Conservation (phyloP, 73 alveolate species). For the Paramecium sexaurelia region DNA sequence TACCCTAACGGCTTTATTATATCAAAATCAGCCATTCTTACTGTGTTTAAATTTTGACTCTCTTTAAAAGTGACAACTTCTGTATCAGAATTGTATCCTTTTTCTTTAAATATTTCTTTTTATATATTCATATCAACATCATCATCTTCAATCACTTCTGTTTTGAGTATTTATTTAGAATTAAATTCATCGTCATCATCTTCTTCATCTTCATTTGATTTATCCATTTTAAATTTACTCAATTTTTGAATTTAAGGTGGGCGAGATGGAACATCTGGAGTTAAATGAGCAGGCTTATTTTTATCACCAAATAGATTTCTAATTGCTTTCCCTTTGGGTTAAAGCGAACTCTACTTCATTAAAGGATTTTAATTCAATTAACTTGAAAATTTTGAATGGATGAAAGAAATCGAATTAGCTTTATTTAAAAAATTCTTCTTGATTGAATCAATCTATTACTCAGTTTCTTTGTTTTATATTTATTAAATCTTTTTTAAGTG, state of each 20-base stretch:
- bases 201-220: neutral
- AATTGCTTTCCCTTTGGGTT: neutral
- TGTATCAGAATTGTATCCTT: conserved; percentile 53
- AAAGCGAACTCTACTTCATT: neutral
- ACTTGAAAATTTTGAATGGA: neutral
- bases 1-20: conserved; percentile 86
- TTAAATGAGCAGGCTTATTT: neutral
- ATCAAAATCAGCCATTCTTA: conserved; percentile 55
- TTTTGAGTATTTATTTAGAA: neutral
- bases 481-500: conserved; percentile 1
- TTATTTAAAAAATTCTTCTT: neutral
- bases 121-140: conserved; percentile 19
- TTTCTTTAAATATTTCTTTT: conserved; percentile 47
- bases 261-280: neutral
- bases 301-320: neutral
- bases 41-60: neutral
- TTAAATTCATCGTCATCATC: neutral
- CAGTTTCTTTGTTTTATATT: neutral
- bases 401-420: neutral
- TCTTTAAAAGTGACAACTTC: conserved; percentile 23
- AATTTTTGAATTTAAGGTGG: neutral
- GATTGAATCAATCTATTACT: neutral
- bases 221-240: neutral
- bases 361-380: neutral
- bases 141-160: conserved; percentile 3